phyloP scores from a whole-genome alignment of 129 eudicot genomes.

The Lactuca sativa region DNA sequence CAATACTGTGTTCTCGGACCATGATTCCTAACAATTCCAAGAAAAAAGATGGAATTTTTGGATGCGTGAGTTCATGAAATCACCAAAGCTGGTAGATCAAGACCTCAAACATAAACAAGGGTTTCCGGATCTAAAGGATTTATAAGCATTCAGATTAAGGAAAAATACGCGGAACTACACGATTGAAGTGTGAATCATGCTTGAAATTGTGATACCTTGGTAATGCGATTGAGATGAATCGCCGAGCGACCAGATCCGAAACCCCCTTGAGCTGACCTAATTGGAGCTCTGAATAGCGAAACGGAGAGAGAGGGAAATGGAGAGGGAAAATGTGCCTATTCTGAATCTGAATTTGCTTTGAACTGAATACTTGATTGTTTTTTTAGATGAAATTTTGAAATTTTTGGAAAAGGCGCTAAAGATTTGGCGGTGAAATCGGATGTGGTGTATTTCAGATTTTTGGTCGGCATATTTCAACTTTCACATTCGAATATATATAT shows the following conservation, averaged over 20 bases:
- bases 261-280: not conserved
- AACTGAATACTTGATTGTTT: slow-evolving; percentile 24
- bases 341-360: slow-evolving; percentile 22
- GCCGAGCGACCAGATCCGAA: slow-evolving; percentile 1
- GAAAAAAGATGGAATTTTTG: not conserved
- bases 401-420: slow-evolving; percentile 28
- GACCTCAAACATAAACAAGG: slow-evolving; percentile 6
- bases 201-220: slow-evolving; percentile 9
- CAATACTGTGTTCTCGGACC: slow-evolving; percentile 89
- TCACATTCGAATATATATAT: too few species aligned
- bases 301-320: slow-evolving; percentile 15
- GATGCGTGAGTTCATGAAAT: slow-evolving; percentile 4
- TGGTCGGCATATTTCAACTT: not conserved
- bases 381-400: slow-evolving; percentile 22
- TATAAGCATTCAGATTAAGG: not conserved
- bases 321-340: slow-evolving; percentile 16
- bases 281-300: not conserved
- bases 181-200: slow-evolving; percentile 3
- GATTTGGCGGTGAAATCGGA: slow-evolving; percentile 28
- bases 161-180: not conserved
- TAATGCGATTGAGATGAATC: slow-evolving; percentile 21
- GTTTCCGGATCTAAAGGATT: slow-evolving; percentile 12
- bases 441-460: not conserved
- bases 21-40: slow-evolving; percentile 29
- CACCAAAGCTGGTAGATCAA: not conserved